Percentiles rank a stretch among this genome's conserved stretches.
Evolutionary conservation across 148 eudicot genomes (phyloP).

Genomic region (Amaranthus palmeri): DNA sequence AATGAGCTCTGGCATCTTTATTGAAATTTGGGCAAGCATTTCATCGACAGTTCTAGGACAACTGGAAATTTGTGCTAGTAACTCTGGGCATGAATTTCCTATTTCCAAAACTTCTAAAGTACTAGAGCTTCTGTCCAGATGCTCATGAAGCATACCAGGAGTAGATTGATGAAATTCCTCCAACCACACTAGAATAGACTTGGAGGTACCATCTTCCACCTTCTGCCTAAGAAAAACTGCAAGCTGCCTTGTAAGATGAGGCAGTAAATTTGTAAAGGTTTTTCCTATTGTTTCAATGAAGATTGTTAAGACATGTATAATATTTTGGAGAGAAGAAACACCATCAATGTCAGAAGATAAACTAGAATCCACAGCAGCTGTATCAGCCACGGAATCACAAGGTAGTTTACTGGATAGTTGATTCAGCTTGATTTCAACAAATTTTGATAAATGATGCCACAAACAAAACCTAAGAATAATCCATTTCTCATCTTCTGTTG

Average conservation of each 20-base stretch:
- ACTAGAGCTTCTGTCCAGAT: conserved; percentile 26
- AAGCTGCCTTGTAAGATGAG: conserved; percentile 54
- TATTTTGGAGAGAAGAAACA: conserved; percentile 25
- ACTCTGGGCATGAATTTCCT: conserved; percentile 35
- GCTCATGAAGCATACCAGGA: conserved; percentile 21
- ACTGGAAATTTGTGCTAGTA: conserved; percentile 41
- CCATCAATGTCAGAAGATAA: conserved; percentile 21
- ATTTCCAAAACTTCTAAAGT: conserved; percentile 20
- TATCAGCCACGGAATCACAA: conserved; percentile 18
- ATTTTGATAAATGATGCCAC: conserved; percentile 57
- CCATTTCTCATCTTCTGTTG: conserved; percentile 56
- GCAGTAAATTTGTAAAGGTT: conserved; percentile 38
- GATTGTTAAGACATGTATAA: conserved; percentile 30
- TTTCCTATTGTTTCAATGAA: conserved; percentile 43
- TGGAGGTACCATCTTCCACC: conserved; percentile 35
- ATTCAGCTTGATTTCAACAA: conserved; percentile 39
- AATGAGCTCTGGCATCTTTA: conserved; percentile 36
- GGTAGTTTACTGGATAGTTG: conserved; percentile 29
- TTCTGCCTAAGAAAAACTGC: conserved; percentile 51
- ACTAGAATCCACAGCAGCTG: conserved; percentile 27
- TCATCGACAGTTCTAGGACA: conserved; percentile 41
- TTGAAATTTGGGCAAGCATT: conserved; percentile 41
- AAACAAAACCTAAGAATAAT: conserved; percentile 40
- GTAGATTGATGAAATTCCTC: conserved; percentile 36
- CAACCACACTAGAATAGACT: conserved; percentile 34